These are phyloP conservation scores for Anisodus acutangulus DNA, from an alignment of 257 asterid species.

Conservation along the genomic window DNA sequence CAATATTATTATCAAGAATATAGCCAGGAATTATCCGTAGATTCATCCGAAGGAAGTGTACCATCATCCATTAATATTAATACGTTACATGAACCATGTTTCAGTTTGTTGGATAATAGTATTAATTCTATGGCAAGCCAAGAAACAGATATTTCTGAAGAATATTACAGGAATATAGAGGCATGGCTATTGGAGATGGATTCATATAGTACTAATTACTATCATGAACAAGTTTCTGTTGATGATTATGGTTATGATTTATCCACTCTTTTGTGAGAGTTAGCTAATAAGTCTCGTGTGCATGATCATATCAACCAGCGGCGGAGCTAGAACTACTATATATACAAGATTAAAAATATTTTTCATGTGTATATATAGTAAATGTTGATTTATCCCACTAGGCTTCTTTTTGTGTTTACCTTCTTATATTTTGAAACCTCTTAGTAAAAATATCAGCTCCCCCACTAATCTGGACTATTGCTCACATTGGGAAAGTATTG, in stretches of 20 bases:
- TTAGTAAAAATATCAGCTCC: background rate
- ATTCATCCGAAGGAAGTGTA: slow-evolving; percentile 47
- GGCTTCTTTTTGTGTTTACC: background rate
- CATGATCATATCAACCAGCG: background rate
- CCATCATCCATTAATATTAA: slow-evolving; percentile 37
- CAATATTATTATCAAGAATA: background rate
- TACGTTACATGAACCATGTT: slow-evolving; percentile 29
- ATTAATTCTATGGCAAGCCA: slow-evolving; percentile 27
- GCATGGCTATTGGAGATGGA: slow-evolving; percentile 57
- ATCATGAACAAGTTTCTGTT: slow-evolving; percentile 29
- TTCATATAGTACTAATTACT: slow-evolving; percentile 21
- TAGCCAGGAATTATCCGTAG: slow-evolving; percentile 45
- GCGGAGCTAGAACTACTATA: background rate
- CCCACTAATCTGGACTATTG: background rate
- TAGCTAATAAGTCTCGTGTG: background rate
- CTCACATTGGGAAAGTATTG: background rate
- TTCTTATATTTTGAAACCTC: background rate
- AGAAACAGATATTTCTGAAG: slow-evolving; percentile 31
- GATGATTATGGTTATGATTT: slow-evolving; percentile 50
- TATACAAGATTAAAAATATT: background rate
- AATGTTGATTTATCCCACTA: background rate
- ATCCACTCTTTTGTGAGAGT: slow-evolving; percentile 33
- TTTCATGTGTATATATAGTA: background rate
- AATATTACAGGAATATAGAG: slow-evolving; percentile 50
- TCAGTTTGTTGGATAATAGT: slow-evolving; percentile 36